Evolutionary conservation across 768 basidiomycete genomes (phyloP), one percentile per base, ranked within the genome.

Genomic region (Steccherinum ochraceum): DNA sequence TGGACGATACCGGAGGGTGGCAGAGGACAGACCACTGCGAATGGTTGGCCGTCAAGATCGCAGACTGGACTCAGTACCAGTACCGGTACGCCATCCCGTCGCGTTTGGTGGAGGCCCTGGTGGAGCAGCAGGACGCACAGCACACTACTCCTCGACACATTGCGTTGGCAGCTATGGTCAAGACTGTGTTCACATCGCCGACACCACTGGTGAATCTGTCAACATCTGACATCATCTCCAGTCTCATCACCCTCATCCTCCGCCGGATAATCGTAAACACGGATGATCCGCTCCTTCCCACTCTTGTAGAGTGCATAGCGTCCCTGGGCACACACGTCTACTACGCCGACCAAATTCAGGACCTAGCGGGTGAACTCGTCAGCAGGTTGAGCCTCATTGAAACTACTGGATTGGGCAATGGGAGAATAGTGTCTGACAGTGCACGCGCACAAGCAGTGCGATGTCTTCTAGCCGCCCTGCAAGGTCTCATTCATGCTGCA

Each of bases 301-400:
- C 76, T 5, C 64, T 93, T 47, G 85, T 93, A 5, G 75, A 82
- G 49, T 86, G 87, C 61, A 85, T 94, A 40, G 74, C 86, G 2
- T 89, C 93, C 0, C 73, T 97, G 11, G 92, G 92, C 27, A 83
- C 86, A 11, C 93, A 95, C 61, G 83, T 95, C 49, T 94, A 96
- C 71, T 97, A 97, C 62, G 87, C 91, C 35, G 94, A 96, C 66
- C 94, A 97, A 67, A 91, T 93, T 46, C 90, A 92, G 61, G 94
- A 96, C 62, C 80, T 96, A 41, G 82, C 90, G 1, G 84, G 82
- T 50, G 93, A 94, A 65, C 69, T 94, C 42, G 80, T 92, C 40
- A 78, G 77, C 54, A 82, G 91, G 16, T 75, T 96, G 13, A 73
- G 83, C 3, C 70, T 80, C 2, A 68, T 93, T 21, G 87, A 93